Conservation (phyloP, 208 protist species). For the Tritrichomonas foetus region DNA sequence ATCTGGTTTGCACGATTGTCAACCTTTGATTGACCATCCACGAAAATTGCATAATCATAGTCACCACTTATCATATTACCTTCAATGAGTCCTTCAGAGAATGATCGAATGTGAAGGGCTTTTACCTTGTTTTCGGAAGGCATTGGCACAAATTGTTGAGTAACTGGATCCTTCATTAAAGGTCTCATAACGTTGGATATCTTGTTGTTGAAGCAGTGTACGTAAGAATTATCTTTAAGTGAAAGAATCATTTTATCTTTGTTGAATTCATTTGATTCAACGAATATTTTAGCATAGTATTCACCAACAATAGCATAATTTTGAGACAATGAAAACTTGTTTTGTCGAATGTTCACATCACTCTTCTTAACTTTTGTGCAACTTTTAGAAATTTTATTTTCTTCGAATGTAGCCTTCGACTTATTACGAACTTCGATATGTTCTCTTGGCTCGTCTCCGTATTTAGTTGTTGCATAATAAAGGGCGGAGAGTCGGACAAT, state of each 20-base stretch:
- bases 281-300: neutral
- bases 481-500: neutral
- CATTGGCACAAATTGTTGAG: too few species aligned
- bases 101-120: neutral
- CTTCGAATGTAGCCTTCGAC: neutral
- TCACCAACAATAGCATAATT: neutral
- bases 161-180: neutral
- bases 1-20: neutral
- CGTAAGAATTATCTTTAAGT: neutral
- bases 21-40: constrained; percentile 32
- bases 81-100: neutral
- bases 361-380: neutral
- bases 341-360: neutral
- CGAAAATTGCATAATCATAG: constrained; percentile 3
- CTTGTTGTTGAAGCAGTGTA: neutral
- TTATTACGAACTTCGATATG: neutral
- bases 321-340: neutral
- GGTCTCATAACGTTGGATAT: neutral
- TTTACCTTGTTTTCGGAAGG: neutral
- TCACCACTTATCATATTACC: neutral
- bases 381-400: neutral
- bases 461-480: neutral
- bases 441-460: neutral
- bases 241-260: neutral
- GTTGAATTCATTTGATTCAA: neutral